These are phyloP conservation scores for Fraxinus dipetala DNA, from an alignment of 305 asterid species.

Conservation along the genomic window DNA sequence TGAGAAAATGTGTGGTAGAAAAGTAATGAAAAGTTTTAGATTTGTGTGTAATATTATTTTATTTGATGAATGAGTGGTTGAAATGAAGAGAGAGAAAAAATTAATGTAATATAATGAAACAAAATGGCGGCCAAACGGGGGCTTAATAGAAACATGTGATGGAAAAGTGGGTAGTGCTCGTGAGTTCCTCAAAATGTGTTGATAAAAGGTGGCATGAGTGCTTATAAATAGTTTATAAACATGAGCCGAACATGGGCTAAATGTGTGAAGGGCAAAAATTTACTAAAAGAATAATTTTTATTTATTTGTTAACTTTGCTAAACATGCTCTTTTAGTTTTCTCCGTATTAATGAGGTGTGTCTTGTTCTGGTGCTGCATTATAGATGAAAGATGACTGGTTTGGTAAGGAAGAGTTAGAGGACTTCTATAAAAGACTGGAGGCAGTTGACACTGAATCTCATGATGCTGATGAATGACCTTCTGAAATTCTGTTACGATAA, in stretches of 20 bases:
- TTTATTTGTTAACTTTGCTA: no score
- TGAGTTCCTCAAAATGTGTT: not conserved
- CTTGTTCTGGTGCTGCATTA: not conserved
- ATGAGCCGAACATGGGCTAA: not conserved
- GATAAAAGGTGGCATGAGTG: no score
- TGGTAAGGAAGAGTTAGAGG: slow-evolving; percentile 30
- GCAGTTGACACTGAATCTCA: slow-evolving; percentile 2
- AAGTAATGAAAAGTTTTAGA: no score
- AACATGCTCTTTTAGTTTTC: not conserved
- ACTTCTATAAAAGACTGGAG: slow-evolving; percentile 34
- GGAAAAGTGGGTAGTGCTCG: no score
- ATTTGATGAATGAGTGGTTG: no score
- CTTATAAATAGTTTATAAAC: not conserved
- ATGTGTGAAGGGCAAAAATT: not conserved
- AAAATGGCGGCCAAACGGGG: no score
- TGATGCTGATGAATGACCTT: not conserved
- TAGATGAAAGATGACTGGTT: slow-evolving; percentile 57
- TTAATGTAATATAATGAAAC: no score
- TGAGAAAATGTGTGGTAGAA: no score
- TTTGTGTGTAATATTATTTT: no score
- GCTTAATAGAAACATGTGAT: no score
- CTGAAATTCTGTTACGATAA: not conserved
- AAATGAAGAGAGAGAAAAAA: no score
- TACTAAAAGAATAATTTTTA: not conserved
- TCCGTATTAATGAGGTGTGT: not conserved